Base-by-base conservation (phyloP, 2,329 filamentous ascomycete species). In the Beauveria brongniartii region DNA sequence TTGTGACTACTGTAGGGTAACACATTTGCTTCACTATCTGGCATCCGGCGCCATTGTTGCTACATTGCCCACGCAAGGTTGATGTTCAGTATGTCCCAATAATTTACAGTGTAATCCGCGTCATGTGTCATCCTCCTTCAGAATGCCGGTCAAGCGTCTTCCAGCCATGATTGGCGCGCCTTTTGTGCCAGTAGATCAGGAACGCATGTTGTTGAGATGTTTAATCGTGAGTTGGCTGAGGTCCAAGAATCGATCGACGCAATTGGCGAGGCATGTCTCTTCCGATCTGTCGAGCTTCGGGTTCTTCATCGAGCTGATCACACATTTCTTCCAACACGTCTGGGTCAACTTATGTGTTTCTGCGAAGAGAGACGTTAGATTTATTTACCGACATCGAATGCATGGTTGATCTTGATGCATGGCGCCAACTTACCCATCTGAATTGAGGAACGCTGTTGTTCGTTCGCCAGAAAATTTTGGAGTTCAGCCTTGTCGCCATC, bases 281-380 rank as follows among this genome's bases (percentile, higher is more conserved):
- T 99, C 94, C 64, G 76, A 79, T 69, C 82, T 83, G 67, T 95
- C 91, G 66, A 99, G 79, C 69, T 85, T 84, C 30, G 85, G 83
- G 63, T 81, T 83, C 67, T 87, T 86, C 72, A 97, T 88, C 62
- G 80, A 81, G 59, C 85, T 80, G 9, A 89, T 88, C 63, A 97
- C 81, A 80, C 94, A 99, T 79, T 97, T 97, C 72, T 87, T 91
- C 87, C 92, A 99, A 83, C 94, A 99, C 63, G 89, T 84, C 69
- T 94, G 89, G 48, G 80, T 84, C 58, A 85, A 69, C 64, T 71
- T 74, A 70, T 84, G 81, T 14, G 81, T 80, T 71, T 80, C 82
- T 85, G 61, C 30, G 4, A 44, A 37, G 3, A 30, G 63, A 37
- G 48, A 3, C 8, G 9, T 69, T 61, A 69, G 62, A 30, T 52